Evolutionary conservation across 306 rosid species (phyloP).

Genomic region (Glycine tomentella): DNA sequence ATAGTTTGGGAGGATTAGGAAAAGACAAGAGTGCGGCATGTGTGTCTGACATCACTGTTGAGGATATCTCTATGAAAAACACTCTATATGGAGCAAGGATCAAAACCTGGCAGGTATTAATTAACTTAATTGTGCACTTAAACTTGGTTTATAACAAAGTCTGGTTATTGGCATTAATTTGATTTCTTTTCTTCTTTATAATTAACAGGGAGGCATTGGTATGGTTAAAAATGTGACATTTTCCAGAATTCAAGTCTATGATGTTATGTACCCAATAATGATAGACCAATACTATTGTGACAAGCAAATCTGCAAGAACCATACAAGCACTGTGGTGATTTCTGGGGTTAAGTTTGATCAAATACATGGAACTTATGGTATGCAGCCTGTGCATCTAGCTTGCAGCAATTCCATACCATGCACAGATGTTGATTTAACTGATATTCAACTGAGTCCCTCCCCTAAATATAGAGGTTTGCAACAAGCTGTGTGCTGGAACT

Average conservation of each 20-base stretch:
- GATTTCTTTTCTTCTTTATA: background rate
- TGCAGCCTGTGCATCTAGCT: slow-evolving; percentile 76
- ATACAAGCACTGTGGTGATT: slow-evolving; percentile 66
- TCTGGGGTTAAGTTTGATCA: slow-evolving; percentile 67
- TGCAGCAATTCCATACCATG: slow-evolving; percentile 85
- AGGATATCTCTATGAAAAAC: slow-evolving; percentile 71
- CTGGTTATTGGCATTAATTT: slow-evolving; percentile 10
- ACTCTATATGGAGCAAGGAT: slow-evolving; percentile 87
- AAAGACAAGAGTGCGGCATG: slow-evolving; percentile 78
- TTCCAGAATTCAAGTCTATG: slow-evolving; percentile 71
- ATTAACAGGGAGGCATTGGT: slow-evolving; percentile 86
- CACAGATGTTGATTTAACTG: slow-evolving; percentile 71
- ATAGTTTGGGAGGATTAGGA: slow-evolving; percentile 88
- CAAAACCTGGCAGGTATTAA: slow-evolving; percentile 95
- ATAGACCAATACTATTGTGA: slow-evolving; percentile 95
- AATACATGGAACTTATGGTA: slow-evolving; percentile 66
- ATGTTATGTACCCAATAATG: slow-evolving; percentile 75
- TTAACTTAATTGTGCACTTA: background rate
- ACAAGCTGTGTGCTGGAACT: slow-evolving; percentile 68
- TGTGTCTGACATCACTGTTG: slow-evolving; percentile 77
- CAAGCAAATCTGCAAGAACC: slow-evolving; percentile 80
- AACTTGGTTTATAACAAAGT: background rate
- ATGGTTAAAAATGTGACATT: slow-evolving; percentile 86
- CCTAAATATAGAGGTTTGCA: slow-evolving; percentile 43
- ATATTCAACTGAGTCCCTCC: slow-evolving; percentile 75